phyloP scores from a whole-genome alignment of 352 stramenopile species.

The Phytophthora crassamura region DNA sequence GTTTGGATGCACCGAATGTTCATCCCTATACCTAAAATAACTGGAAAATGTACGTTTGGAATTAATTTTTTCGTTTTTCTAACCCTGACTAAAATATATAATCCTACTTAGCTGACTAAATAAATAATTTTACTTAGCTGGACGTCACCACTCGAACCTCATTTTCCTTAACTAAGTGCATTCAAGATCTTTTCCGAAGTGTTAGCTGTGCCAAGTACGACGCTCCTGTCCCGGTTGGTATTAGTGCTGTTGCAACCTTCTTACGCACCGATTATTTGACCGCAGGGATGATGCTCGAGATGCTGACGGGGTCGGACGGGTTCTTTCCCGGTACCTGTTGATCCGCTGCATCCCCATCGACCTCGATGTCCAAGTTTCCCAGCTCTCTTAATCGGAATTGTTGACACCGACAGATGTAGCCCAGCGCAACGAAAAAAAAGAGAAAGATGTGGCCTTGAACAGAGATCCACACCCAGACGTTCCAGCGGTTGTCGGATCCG shows the following conservation, averaged over 20 bases:
- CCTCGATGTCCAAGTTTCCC: slow-evolving; percentile 27
- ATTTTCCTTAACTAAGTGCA: neutral
- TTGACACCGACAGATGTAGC: slow-evolving; percentile 64
- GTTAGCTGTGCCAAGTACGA: slow-evolving; percentile 46
- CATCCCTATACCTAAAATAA: no score
- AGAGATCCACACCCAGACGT: slow-evolving; percentile 43
- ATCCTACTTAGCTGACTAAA: no score
- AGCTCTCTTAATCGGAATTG: slow-evolving; percentile 60
- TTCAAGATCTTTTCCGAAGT: slow-evolving; percentile 2
- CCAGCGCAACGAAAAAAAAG: slow-evolving; percentile 43
- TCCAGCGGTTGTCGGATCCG: slow-evolving; percentile 38
- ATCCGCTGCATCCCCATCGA: neutral
- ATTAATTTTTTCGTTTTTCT: no score
- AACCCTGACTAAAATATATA: no score
- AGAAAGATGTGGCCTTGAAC: slow-evolving; percentile 52
- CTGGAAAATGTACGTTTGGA: no score
- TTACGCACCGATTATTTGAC: slow-evolving; percentile 15
- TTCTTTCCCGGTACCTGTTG: slow-evolving; percentile 2
- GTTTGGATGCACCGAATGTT: no score
- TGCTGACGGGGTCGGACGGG: slow-evolving; percentile 13
- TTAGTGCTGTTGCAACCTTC: slow-evolving; percentile 25
- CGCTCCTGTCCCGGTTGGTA: slow-evolving; percentile 29
- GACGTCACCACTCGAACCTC: neutral
- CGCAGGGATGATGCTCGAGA: slow-evolving; percentile 9
- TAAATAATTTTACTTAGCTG: no score